Percentiles rank a stretch among this genome's conserved stretches.
Evolutionary conservation across 2,329 filamentous ascomycete species (phyloP).

Genomic region (Calonectria montana): DNA sequence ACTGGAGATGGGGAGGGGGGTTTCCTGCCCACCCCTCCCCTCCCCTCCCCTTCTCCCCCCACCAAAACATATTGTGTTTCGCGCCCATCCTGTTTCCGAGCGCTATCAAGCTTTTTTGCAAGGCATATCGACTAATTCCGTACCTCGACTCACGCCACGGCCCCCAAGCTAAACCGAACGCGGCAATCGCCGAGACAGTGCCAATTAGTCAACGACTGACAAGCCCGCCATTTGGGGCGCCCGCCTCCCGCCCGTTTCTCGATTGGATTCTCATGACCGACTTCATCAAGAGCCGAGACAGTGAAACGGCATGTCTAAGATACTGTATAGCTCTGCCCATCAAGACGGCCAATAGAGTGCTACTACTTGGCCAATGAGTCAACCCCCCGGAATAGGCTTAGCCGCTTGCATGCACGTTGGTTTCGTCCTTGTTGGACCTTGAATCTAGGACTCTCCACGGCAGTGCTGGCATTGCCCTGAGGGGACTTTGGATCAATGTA

Average conservation of each 20-base stretch:
- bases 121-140: neutral
- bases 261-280: neutral
- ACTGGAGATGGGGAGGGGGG: too few species aligned
- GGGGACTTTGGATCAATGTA: neutral
- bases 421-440: neutral
- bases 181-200: neutral
- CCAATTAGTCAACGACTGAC: neutral
- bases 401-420: neutral
- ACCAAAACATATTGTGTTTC: neutral
- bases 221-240: neutral
- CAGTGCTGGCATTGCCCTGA: conserved; percentile 1
- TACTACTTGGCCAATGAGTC: conserved; percentile 3
- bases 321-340: neutral
- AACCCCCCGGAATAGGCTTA: neutral
- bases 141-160: neutral
- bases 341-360: neutral
- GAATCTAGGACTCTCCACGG: conserved; percentile 17
- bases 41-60: neutral
- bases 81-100: neutral
- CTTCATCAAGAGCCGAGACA: neutral
- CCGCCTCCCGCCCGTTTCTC: neutral
- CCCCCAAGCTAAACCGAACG: neutral
- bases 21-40: neutral
- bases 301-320: neutral
- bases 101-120: neutral